A percentile compares a stretch with the other conserved stretches of the same genome.
Conservation (phyloP, 192 early-diverging fungal species). For the Cetraspora pellucida region DNA sequence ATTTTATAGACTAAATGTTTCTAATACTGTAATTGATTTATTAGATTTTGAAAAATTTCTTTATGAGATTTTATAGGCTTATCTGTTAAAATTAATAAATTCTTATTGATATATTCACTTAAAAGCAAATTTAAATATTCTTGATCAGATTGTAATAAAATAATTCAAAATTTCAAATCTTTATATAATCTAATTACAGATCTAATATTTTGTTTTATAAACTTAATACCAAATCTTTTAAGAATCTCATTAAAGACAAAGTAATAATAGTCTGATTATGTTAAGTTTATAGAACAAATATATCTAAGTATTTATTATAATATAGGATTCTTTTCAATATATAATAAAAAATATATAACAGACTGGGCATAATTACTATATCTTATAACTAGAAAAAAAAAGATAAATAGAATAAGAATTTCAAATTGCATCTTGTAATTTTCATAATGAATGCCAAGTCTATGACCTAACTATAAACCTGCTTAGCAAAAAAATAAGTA, state of each 20-base stretch:
- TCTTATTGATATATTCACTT: neutral
- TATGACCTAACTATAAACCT: too few relatives aligned
- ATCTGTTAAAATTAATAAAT: neutral
- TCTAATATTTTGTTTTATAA: slow-evolving; percentile 16
- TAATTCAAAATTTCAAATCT: neutral
- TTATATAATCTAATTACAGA: neutral
- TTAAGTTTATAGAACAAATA: slow-evolving; percentile 7
- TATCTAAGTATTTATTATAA: neutral
- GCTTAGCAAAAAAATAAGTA: too few relatives aligned
- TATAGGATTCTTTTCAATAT: neutral
- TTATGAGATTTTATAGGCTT: neutral
- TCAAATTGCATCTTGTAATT: too few relatives aligned
- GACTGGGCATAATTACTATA: neutral
- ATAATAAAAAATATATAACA: neutral
- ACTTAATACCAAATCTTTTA: neutral
- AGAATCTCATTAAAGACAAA: slow-evolving; percentile 6
- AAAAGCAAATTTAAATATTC: neutral
- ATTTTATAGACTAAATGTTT: too few relatives aligned
- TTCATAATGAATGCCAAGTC: too few relatives aligned
- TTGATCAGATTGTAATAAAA: neutral
- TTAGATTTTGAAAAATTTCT: neutral
- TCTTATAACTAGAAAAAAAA: neutral
- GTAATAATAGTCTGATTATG: neutral
- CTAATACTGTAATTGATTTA: too few relatives aligned
- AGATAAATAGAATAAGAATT: too few relatives aligned